Base-by-base conservation (phyloP, 2,329 filamentous ascomycete species). In the Penicillium sp. region DNA sequence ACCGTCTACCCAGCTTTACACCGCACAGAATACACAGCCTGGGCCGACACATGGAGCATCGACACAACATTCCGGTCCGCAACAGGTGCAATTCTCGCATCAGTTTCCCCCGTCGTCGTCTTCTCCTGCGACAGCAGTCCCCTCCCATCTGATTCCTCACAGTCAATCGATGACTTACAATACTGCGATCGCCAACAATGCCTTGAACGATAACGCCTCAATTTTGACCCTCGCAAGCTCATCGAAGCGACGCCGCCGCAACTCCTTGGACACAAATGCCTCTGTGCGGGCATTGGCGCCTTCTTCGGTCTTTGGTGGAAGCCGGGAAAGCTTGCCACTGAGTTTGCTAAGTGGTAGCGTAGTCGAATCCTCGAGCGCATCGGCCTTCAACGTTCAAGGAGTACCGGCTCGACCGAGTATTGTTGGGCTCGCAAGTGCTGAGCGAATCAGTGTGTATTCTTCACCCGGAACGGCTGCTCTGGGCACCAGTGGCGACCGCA, bases 371-470 rank as follows among this genome's bases (percentile, higher is more conserved):
- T 66, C 71, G 26, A 75, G 73, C 46, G 58, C 65, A 8, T 67
- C 70, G 4, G 62, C 70, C 8, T 65, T 69, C 32, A 72, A 68
- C 41, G 64, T 68, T 29, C 53, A 66, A 24, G 67, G 70, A 27
- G 62, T 70, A 24, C 51, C 71, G 41, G 72, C 65, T 48, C 72
- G 79, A 42, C 74, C 78, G 5, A 77, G 73, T 32, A 71, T 80
- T 6, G 72, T 75, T 26, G 79, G 76, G 1, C 71, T 80, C 32
- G 75, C 78, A 5, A 80, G 75, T 47, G 72, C 77, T 12, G 81
- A 84, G 61, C 76, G 81, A 5, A 77, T 78, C 9, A 83, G 80
- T 56, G 70, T 96, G 45, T 95, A 95, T 71, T 90, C 86, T 0
- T 78, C 83, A 0, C 84, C 85, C 0, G 86, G 86, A 11, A 75